These are phyloP conservation scores for Flaveria floridana DNA, from an alignment of 140 eudicot species.

Conservation along the genomic window DNA sequence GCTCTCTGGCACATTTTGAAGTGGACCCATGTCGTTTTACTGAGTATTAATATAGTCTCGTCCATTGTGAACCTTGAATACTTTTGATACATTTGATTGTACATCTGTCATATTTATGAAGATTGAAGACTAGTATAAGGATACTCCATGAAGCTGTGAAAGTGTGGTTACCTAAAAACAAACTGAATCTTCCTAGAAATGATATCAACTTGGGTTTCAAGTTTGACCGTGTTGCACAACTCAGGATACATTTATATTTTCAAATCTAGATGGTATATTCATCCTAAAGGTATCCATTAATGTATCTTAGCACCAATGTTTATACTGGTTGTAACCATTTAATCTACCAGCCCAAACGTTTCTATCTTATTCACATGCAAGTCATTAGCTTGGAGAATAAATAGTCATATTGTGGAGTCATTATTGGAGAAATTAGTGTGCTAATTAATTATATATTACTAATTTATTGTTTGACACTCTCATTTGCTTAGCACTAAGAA, in stretches of 20 bases:
- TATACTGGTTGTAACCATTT: constrained; percentile 9
- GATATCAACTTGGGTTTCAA: not conserved
- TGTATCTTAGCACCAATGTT: constrained; percentile 12
- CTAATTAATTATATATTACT: constrained; percentile 8
- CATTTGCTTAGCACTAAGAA: not conserved
- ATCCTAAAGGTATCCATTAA: not conserved
- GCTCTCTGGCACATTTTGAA: constrained; percentile 1
- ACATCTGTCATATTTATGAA: not conserved
- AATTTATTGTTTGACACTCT: not conserved
- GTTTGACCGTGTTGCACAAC: constrained; percentile 8
- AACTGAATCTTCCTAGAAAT: not conserved
- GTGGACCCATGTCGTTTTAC: not conserved
- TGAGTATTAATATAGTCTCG: not conserved
- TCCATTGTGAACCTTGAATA: constrained; percentile 9
- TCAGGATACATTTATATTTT: constrained; percentile 1
- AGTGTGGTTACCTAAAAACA: constrained; percentile 1
- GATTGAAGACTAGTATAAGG: not conserved
- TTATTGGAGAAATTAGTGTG: not conserved
- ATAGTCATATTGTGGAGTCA: not conserved
- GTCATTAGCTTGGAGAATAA: constrained; percentile 9
- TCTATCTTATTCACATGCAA: constrained; percentile 10
- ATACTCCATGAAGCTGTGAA: constrained; percentile 1
- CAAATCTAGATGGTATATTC: too few species aligned
- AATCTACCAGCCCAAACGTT: not conserved
- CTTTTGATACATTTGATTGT: not conserved